Conservation (phyloP, 257 asterid genomes). For the Forsythia viridissima region DNA sequence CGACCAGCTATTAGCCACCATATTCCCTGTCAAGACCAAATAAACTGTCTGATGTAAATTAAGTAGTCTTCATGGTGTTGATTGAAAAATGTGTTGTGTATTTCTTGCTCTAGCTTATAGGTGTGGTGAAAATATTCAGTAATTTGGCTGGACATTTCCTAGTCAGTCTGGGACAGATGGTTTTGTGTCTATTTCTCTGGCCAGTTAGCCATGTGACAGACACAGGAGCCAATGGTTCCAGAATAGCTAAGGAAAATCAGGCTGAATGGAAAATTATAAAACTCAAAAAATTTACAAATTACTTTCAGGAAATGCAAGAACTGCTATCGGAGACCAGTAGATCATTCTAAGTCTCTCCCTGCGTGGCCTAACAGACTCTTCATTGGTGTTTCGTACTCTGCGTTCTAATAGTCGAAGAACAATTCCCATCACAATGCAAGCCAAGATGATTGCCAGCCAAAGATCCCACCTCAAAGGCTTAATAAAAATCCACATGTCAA, state of each 20-base stretch:
- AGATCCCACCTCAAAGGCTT: slow-evolving; percentile 57
- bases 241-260: neutral
- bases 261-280: neutral
- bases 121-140: no score
- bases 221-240: no score
- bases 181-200: no score
- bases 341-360: slow-evolving; percentile 19
- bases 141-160: no score
- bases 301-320: slow-evolving; percentile 63
- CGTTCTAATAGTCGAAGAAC: slow-evolving; percentile 42
- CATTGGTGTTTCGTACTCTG: neutral
- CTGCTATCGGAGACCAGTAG: slow-evolving; percentile 44
- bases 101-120: no score
- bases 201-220: no score
- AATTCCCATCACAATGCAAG: slow-evolving; percentile 35
- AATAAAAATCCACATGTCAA: slow-evolving; percentile 55
- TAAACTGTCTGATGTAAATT: no score
- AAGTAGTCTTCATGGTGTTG: no score
- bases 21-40: slow-evolving; percentile 40
- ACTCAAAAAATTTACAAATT: slow-evolving; percentile 11
- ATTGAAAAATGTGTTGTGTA: no score
- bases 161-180: no score
- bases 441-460: slow-evolving; percentile 38
- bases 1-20: slow-evolving; percentile 58
- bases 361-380: slow-evolving; percentile 23